A percentile compares a stretch with the other conserved stretches of the same genome.
phyloP scores from a whole-genome alignment of 1,139 yeast species.

The Saccharomyces hybrid region DNA sequence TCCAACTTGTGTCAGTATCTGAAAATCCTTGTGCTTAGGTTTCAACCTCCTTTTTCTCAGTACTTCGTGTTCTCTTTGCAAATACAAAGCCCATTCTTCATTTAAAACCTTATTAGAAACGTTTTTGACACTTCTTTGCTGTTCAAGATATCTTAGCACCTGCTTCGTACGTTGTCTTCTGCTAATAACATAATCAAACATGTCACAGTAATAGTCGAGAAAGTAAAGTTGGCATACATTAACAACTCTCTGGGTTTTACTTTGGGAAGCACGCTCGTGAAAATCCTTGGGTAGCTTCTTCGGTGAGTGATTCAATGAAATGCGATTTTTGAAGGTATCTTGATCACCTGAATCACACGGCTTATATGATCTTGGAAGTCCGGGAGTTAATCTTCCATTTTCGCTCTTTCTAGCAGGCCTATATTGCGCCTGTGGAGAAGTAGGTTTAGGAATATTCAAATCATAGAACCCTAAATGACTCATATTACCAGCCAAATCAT shows the following conservation, averaged over 20 bases:
- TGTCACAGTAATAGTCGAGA: constrained; percentile 91
- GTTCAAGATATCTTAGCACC: constrained; percentile 49
- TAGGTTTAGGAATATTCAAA: background rate
- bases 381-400: background rate
- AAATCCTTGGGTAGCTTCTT: constrained; percentile 45
- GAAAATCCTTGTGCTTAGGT: constrained; percentile 92
- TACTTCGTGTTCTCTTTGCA: constrained; percentile 76
- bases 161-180: constrained; percentile 72
- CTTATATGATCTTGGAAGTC: background rate
- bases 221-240: constrained; percentile 76
- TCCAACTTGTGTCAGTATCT: constrained; percentile 95
- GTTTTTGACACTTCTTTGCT: constrained; percentile 36
- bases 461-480: constrained; percentile 27
- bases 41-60: constrained; percentile 83
- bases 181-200: constrained; percentile 76
- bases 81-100: constrained; percentile 69
- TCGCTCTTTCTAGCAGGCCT: background rate
- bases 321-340: background rate
- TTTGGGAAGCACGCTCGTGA: constrained; percentile 53
- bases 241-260: constrained; percentile 78
- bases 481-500: constrained; percentile 31
- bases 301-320: constrained; percentile 27
- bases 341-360: background rate
- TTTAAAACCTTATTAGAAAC: constrained; percentile 38
- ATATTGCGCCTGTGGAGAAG: background rate